Evolutionary conservation across 495 filamentous ascomycete species (phyloP).

Genomic region (Podospora pseudopauciseta): DNA sequence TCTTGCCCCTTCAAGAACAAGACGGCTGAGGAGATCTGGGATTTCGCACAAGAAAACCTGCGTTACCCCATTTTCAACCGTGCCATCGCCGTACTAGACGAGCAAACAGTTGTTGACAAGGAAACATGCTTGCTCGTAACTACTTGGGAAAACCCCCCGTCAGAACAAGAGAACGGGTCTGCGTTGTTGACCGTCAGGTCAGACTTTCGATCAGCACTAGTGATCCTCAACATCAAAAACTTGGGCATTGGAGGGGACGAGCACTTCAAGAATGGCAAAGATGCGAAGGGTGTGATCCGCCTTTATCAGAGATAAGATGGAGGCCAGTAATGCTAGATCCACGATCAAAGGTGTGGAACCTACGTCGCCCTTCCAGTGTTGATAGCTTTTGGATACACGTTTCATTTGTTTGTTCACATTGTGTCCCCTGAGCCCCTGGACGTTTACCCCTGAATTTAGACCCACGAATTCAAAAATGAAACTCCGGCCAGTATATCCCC

Average conservation of each 20-base stretch:
- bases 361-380: no score
- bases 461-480: neutral
- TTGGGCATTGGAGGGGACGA: neutral
- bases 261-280: neutral
- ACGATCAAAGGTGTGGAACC: no score
- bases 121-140: neutral
- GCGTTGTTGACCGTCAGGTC: neutral
- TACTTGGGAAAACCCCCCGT: neutral
- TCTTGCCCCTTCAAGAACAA: neutral
- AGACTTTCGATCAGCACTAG: neutral
- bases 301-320: neutral
- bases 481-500: conserved; percentile 13
- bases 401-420: no score
- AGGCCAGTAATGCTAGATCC: neutral
- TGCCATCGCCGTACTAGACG: neutral
- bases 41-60: neutral
- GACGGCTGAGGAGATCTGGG: neutral
- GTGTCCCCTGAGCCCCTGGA: no score
- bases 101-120: neutral
- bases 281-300: neutral
- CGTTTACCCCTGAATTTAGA: no score
- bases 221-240: neutral
- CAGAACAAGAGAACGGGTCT: neutral
- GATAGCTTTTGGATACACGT: no score
- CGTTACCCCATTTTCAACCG: neutral